Percentiles rank a stretch among this genome's conserved stretches.
Conservation (phyloP, 2,329 filamentous ascomycete genomes). For the Fusarium pseudograminearum region DNA sequence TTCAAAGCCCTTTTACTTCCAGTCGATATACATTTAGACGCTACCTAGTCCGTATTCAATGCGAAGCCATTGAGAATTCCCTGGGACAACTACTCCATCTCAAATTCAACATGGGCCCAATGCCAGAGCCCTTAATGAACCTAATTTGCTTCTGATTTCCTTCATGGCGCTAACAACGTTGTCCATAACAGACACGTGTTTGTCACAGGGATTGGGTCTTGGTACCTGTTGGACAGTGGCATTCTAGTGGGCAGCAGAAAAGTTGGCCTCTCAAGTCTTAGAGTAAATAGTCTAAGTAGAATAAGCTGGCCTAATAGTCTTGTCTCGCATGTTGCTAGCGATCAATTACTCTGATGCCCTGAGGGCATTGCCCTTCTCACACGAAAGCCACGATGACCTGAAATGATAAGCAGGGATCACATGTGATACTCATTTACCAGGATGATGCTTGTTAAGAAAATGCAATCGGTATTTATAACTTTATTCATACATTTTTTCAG, state of each 20-base stretch:
- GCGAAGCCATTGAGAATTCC: slow-evolving; percentile 9
- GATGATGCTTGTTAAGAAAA: background rate
- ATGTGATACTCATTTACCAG: too few species aligned
- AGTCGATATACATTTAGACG: background rate
- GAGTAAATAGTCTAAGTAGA: too few species aligned
- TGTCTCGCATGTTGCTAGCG: too few species aligned
- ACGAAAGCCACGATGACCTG: too few species aligned
- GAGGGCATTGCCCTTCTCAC: too few species aligned
- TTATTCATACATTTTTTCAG: too few species aligned
- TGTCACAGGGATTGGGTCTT: slow-evolving; percentile 24
- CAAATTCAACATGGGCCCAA: slow-evolving; percentile 1
- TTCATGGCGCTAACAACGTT: slow-evolving; percentile 58
- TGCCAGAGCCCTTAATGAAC: slow-evolving; percentile 6
- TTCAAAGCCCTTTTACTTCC: background rate
- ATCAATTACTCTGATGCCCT: too few species aligned
- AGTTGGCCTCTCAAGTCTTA: too few species aligned
- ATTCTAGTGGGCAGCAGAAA: too few species aligned
- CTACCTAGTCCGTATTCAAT: slow-evolving; percentile 3
- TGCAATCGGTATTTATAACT: background rate
- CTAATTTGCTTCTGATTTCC: slow-evolving; percentile 57
- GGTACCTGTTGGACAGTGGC: slow-evolving; percentile 10
- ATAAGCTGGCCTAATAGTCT: too few species aligned
- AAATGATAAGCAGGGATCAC: too few species aligned
- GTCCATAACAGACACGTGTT: slow-evolving; percentile 51
- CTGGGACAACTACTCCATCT: slow-evolving; percentile 18